These are phyloP conservation scores for Suillus discolor DNA, from an alignment of 768 basidiomycete species.

Conservation along the genomic window DNA sequence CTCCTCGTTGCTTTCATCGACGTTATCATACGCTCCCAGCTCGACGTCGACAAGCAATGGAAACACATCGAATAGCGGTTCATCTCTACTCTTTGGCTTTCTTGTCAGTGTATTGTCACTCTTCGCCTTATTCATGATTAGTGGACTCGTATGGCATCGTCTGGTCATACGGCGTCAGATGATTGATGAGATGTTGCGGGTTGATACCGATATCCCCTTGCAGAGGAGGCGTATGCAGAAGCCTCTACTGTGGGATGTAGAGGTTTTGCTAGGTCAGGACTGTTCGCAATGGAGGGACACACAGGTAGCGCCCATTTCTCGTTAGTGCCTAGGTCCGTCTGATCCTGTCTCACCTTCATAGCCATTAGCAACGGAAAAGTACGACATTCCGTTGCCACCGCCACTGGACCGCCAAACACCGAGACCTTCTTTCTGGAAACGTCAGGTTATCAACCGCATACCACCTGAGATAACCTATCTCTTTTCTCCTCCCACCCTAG, in stretches of 20 bases:
- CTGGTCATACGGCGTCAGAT: constrained; percentile 30
- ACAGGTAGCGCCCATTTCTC: constrained; percentile 28
- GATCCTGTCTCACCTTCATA: constrained; percentile 10
- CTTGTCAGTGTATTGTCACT: constrained; percentile 32
- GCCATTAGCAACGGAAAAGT: constrained; percentile 27
- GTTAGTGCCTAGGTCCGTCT: constrained; percentile 11
- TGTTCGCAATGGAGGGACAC: constrained; percentile 17
- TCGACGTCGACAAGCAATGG: neutral
- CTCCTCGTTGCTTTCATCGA: constrained; percentile 8
- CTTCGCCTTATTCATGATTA: constrained; percentile 33
- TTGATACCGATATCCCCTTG: neutral
- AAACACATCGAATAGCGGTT: constrained; percentile 8
- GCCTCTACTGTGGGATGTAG: constrained; percentile 29
- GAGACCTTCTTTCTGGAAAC: constrained; percentile 24
- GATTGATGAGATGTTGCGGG: constrained; percentile 26
- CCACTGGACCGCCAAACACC: constrained; percentile 10
- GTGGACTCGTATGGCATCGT: constrained; percentile 34
- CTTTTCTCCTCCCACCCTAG: constrained; percentile 19
- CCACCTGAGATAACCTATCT: constrained; percentile 33
- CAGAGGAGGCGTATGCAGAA: constrained; percentile 12
- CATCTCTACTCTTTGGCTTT: constrained; percentile 34
- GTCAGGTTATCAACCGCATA: constrained; percentile 13
- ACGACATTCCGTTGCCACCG: constrained; percentile 6
- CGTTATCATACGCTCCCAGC: constrained; percentile 6
- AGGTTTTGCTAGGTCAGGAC: constrained; percentile 13